Evolutionary conservation across 176 grass and related monocot species (phyloP).

Genomic region (Otatea glauca): DNA sequence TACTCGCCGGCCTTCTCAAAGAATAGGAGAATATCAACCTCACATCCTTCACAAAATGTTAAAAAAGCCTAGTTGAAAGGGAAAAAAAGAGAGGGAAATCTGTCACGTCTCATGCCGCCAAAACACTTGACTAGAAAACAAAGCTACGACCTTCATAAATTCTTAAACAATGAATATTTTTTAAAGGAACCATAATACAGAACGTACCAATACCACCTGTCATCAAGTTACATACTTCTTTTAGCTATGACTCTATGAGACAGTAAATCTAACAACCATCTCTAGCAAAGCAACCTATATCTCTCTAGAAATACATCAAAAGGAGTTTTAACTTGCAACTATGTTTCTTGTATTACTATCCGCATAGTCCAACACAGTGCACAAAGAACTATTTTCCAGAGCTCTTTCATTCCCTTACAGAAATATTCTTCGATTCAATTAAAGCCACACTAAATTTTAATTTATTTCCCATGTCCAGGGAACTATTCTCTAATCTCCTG

Average conservation of each 20-base stretch:
- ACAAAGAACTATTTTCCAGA: conserved; percentile 14
- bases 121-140: conserved; percentile 4
- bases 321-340: conserved; percentile 3
- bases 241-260: background rate
- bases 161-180: background rate
- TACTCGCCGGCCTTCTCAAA: conserved; percentile 92
- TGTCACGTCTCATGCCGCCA: conserved; percentile 5
- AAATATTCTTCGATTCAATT: conserved; percentile 3
- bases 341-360: background rate
- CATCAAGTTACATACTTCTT: conserved; percentile 1
- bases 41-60: conserved; percentile 91
- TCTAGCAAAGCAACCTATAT: background rate
- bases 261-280: conserved; percentile 9
- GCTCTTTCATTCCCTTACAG: background rate
- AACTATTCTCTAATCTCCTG: background rate
- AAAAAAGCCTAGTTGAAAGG: conserved; percentile 74
- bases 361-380: background rate
- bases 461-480: background rate
- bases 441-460: background rate
- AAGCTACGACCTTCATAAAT: conserved; percentile 16
- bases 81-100: conserved; percentile 4
- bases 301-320: background rate
- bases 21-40: conserved; percentile 82
- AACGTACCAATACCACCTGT: background rate
- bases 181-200: background rate